Conservation (phyloP, 2,329 filamentous ascomycete species). For the Clarireedia hainanense region DNA sequence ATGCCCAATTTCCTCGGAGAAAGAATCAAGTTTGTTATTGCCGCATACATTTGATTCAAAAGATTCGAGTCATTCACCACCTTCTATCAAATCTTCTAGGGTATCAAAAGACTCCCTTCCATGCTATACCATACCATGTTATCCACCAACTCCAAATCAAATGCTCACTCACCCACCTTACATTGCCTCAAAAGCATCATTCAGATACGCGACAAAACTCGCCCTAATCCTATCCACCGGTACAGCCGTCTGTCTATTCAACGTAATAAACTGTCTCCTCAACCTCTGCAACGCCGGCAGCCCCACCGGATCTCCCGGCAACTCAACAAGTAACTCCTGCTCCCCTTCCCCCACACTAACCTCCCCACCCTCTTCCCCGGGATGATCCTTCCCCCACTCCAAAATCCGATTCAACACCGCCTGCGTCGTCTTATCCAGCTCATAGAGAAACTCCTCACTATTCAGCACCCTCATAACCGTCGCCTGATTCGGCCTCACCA, state of each 20-base stretch:
- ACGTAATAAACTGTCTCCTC: constrained; percentile 65
- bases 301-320: constrained; percentile 59
- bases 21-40: too few relatives aligned
- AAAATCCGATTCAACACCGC: constrained; percentile 64
- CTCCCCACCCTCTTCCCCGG: constrained; percentile 49
- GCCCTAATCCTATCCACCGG: constrained; percentile 48
- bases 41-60: too few relatives aligned
- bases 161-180: not conserved
- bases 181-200: constrained; percentile 48
- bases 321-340: constrained; percentile 50
- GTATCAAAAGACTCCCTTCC: too few relatives aligned
- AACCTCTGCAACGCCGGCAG: constrained; percentile 71
- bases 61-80: too few relatives aligned
- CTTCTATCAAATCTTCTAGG: too few relatives aligned
- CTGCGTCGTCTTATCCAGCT: constrained; percentile 71
- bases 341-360: constrained; percentile 18
- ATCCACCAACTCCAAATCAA: constrained; percentile 1
- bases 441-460: constrained; percentile 66
- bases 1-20: too few relatives aligned
- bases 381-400: constrained; percentile 58
- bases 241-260: constrained; percentile 63
- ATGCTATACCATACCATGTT: too few relatives aligned
- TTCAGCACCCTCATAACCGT: constrained; percentile 61
- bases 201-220: constrained; percentile 59
- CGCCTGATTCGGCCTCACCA: constrained; percentile 65